Evolutionary conservation across 257 asterid species (phyloP), one percentile per base, ranked within the genome.

Genomic region (Cinchona pubescens): DNA sequence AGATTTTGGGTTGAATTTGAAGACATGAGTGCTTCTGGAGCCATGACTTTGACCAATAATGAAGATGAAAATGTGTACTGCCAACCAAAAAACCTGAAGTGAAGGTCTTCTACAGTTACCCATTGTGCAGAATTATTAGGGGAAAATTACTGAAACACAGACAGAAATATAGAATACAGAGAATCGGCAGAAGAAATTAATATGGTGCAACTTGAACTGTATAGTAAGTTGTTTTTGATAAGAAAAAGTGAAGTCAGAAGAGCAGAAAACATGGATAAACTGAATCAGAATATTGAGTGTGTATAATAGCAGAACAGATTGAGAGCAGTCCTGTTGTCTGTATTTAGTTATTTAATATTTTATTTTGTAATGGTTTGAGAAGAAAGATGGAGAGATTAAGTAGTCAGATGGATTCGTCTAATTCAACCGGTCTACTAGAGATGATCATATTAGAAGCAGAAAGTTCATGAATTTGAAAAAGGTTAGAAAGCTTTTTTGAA

Each of bases 1-100:
- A 49, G 80, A n/a, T 10, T 66, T 73, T 55, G 86, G 82, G 38
- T 76, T 73, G 78, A 83, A 48, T 78, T 75, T 82, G 87, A 87
- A 85, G 34, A 78, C 64, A 38, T 87, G 81, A 13, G 79, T 78
- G 69, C 81, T 76, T 83, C 94, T 82, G 5, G 92, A 81, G 27
- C 82, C 92, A 67, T 74, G 73, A 67, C 85, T 78, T 2, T 65
- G 79, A 8, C 80, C 74, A 10, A 73, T 42, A 37, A 83, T 53
- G 34, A 80, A 61, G 38, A 83, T 40, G 43, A 87, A 58, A 69
- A 80, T 16, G 74, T 75, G 23, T 53, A 81, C 34, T 76, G 75
- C 30, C 78, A 82, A 67, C 83, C 78, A 82, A 45, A 69, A 67
- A 18, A 79, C 42, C 4, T 73, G 66, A 13, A 68, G 23, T 59